Conservation (phyloP, 202 grass and related monocot genomes). For the Elaeis oleifera region DNA sequence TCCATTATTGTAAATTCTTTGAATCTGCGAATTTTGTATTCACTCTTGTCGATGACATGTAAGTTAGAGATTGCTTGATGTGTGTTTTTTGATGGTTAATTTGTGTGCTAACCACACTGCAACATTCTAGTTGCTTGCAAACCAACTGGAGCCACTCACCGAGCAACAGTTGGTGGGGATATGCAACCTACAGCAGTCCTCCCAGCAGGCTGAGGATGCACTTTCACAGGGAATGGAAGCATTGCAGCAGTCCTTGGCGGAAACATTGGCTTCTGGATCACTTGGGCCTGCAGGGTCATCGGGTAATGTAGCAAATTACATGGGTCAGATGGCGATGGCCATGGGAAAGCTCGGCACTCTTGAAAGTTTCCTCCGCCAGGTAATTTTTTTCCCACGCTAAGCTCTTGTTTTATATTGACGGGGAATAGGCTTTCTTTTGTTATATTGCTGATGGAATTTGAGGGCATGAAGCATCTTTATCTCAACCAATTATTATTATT, state of each 20-base stretch:
- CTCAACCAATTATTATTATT: background rate
- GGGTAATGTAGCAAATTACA: conserved; percentile 93
- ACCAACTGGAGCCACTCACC: conserved; percentile 81
- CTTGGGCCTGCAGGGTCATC: conserved; percentile 70
- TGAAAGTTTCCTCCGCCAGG: conserved; percentile 92
- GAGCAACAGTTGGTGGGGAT: conserved; percentile 89
- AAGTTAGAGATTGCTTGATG: no score
- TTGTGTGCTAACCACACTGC: no score
- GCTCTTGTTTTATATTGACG: no score
- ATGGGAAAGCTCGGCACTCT: conserved; percentile 95
- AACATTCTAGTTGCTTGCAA: conserved; percentile 71
- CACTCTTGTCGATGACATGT: no score
- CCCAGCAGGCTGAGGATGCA: conserved; percentile 93
- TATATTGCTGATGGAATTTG: no score
- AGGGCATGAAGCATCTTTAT: background rate
- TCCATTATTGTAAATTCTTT: no score
- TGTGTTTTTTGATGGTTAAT: no score
- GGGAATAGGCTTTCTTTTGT: no score
- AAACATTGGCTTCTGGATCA: conserved; percentile 79
- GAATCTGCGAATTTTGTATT: no score
- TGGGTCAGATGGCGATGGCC: conserved; percentile 99
- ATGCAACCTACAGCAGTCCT: conserved; percentile 84
- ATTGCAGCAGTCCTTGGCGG: conserved; percentile 88
- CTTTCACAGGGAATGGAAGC: conserved; percentile 99
- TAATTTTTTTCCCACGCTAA: conserved; percentile 2